Conservation (phyloP, 163 green algal genomes). For the Scenedesmus sp. region DNA sequence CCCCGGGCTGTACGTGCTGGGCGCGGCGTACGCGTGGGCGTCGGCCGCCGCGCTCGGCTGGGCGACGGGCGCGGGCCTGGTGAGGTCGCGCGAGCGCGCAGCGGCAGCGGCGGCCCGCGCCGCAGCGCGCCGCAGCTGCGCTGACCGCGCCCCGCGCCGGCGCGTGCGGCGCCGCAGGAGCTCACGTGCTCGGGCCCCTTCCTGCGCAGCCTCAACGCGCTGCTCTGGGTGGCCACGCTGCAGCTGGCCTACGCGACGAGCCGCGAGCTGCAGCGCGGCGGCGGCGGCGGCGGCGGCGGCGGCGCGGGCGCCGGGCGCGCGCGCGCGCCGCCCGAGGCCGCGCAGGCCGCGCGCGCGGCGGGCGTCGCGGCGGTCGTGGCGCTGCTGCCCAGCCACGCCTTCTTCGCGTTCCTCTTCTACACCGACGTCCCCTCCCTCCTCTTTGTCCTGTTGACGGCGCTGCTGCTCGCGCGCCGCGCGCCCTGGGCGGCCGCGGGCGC, state of each 20-base stretch:
- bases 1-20: constrained; percentile 88
- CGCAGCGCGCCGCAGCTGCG: neutral
- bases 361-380: constrained; percentile 55
- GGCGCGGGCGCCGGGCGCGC: neutral
- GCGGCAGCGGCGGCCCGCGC: neutral
- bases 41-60: constrained; percentile 8
- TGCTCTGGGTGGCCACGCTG: constrained; percentile 62
- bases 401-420: constrained; percentile 94
- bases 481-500: constrained; percentile 47
- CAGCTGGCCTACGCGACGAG: constrained; percentile 51
- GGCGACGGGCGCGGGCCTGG: constrained; percentile 3
- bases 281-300: neutral
- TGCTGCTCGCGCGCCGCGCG: constrained; percentile 48
- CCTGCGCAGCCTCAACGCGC: constrained; percentile 76
- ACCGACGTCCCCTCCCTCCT: constrained; percentile 85
- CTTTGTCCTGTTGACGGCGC: constrained; percentile 71
- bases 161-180: too few species aligned
- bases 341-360: constrained; percentile 11
- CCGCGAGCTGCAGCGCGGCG: constrained; percentile 16
- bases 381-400: constrained; percentile 87
- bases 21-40: constrained; percentile 33
- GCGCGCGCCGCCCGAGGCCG: neutral
- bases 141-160: too few species aligned
- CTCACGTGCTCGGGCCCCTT: constrained; percentile 56
- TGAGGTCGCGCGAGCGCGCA: neutral